Evolutionary conservation across 306 rosid genomes (phyloP).

Genomic region (Canavalia ensiformis): DNA sequence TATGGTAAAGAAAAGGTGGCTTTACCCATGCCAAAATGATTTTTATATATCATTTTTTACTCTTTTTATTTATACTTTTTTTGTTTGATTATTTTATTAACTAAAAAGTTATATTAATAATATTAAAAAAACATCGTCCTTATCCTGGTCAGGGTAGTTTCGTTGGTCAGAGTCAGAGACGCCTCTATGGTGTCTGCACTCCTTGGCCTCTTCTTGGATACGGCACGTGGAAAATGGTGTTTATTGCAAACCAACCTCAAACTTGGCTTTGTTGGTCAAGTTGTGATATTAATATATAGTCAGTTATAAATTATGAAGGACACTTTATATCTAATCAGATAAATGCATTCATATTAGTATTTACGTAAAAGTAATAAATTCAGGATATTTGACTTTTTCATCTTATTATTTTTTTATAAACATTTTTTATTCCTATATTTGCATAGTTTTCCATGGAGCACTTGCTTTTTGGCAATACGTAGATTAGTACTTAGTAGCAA

Average conservation of each 20-base stretch:
- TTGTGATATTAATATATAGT: not conserved
- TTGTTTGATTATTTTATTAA: not conserved
- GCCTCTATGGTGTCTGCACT: slow-evolving; percentile 35
- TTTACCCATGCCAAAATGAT: slow-evolving; percentile 30
- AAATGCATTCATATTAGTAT: not conserved
- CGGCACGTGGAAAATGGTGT: slow-evolving; percentile 50
- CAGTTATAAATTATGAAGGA: not conserved
- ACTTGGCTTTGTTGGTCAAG: slow-evolving; percentile 42
- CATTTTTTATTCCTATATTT: not conserved
- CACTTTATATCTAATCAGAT: slow-evolving; percentile 3
- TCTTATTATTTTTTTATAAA: not conserved
- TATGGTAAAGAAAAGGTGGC: not conserved
- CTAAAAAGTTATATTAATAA: not conserved
- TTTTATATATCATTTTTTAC: not conserved
- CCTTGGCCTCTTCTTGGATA: slow-evolving; percentile 36
- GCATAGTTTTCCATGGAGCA: not conserved
- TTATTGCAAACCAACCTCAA: slow-evolving; percentile 14
- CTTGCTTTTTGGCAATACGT: too few species aligned
- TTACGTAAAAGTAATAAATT: not conserved
- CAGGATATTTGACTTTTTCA: not conserved
- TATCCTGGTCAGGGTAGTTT: slow-evolving; percentile 42
- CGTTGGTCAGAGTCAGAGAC: slow-evolving; percentile 59
- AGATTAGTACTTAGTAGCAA: too few species aligned
- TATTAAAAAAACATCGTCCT: not conserved
- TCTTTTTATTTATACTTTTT: not conserved